Base-by-base conservation (phyloP, 768 basidiomycete species). In the Scleroderma citrinum region DNA sequence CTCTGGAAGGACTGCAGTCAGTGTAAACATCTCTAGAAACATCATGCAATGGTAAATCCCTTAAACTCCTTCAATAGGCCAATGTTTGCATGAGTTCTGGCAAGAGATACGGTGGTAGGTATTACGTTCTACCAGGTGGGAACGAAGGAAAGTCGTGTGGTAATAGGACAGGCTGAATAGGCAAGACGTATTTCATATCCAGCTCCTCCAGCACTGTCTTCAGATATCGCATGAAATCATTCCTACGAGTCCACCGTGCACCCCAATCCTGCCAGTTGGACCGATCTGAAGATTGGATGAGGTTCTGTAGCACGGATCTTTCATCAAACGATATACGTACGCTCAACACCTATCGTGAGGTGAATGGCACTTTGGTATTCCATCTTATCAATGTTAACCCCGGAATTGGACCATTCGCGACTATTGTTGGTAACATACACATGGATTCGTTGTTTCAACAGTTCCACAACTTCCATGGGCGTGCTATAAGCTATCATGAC, bases 221-320 rank as follows among this genome's bases (percentile, higher is more conserved):
- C 41, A 91, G 71, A 56, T 83, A 65, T 34, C 82, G 78, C 87
- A 90, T 89, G 64, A 90, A 86, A 20, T 67, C 71, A 11, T 79
- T 89, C 53, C 87, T 81, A 40, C 87, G 81, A 7, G 70, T 71
- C 87, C 85, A 88, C 49, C 87, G 73, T 17, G 79, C 88, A 42
- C 85, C 87, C 87, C 87, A 91, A 60, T 90, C 86, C 60, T 90
- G 88, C 88, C 87, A 91, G 59, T 87, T 88, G 32, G 82, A 76
- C 46, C 84, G 81, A 66, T 89, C 84, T 85, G 49, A 40, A 43
- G 32, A 21, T 49, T 13, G 36, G 21, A 49, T 55, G 19, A 49
- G 52, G 23, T 29, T 20, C 23, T 23, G 6, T 31, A 26, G 26
- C 5, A 5, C 11, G 24, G 45, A 26, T n/a, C 19, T 29, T 24